Conservation (phyloP, 192 early-diverging fungal genomes). For the Kickxella alabastrina region DNA sequence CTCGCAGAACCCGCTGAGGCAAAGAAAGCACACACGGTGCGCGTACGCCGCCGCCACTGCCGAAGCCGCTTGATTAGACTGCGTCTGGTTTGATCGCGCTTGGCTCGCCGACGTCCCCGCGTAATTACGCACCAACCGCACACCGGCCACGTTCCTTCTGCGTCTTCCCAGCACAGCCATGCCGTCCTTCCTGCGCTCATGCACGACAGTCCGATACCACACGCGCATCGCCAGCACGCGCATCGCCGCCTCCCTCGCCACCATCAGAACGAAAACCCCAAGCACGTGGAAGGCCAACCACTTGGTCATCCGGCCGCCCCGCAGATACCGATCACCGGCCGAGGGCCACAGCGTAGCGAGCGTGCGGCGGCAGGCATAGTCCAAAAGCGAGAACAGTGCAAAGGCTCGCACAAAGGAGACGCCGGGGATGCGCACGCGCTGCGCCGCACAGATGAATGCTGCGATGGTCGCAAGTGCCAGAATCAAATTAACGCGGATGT, state of each 20-base stretch:
- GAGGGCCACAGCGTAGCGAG: neutral
- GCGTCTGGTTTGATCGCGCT: neutral
- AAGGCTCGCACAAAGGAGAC: neutral
- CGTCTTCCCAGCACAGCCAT: neutral
- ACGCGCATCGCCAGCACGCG: conserved; percentile 31
- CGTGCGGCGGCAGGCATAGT: neutral
- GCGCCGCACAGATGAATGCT: neutral
- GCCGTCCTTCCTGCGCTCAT: conserved; percentile 21
- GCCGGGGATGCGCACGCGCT: neutral
- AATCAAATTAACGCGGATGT: neutral
- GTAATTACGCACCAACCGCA: too few species aligned
- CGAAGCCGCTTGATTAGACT: neutral
- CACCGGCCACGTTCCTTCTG: neutral
- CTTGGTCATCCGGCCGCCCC: neutral
- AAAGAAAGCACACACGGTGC: conserved; percentile 45
- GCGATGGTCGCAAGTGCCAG: neutral
- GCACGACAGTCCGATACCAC: conserved; percentile 36
- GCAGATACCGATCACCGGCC: too few species aligned
- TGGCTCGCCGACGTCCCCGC: neutral
- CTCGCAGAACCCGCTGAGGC: conserved; percentile 43
- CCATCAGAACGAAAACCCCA: conserved; percentile 11
- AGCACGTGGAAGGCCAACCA: conserved; percentile 14
- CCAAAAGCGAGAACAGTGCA: neutral
- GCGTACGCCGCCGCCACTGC: conserved; percentile 16
- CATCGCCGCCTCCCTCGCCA: conserved; percentile 24